Conservation (phyloP, 169 alveolate species). For the Miamiensis avidus region DNA sequence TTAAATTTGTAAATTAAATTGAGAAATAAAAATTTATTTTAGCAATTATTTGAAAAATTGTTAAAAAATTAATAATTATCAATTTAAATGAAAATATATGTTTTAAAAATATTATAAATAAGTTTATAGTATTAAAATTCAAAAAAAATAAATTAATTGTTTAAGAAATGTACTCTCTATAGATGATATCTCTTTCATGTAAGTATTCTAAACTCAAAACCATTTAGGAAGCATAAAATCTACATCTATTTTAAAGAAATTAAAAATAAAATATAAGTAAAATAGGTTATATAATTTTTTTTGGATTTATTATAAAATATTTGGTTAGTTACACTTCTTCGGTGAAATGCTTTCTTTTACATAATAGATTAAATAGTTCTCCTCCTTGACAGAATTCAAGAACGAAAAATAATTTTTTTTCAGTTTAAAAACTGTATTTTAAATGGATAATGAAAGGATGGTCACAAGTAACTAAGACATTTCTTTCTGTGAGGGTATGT, state of each 20-base stretch:
- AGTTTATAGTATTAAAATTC: too few species aligned
- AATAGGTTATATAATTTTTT: too few species aligned
- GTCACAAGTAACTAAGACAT: slow-evolving; percentile 55
- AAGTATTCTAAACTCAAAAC: slow-evolving; percentile 75
- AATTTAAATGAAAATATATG: too few species aligned
- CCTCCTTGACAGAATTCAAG: slow-evolving; percentile 87
- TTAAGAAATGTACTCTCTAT: slow-evolving; percentile 40
- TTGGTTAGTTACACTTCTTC: slow-evolving; percentile 33
- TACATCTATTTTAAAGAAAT: slow-evolving; percentile 36
- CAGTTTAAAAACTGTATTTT: slow-evolving; percentile 73
- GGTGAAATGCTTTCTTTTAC: slow-evolving; percentile 41
- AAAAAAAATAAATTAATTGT: not conserved
- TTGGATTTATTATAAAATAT: too few species aligned
- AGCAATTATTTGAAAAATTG: too few species aligned
- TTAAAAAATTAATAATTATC: too few species aligned
- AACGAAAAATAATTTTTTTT: slow-evolving; percentile 72
- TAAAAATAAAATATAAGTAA: not conserved
- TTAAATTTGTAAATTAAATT: too few species aligned
- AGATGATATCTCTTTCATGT: slow-evolving; percentile 58
- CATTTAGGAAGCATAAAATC: slow-evolving; percentile 77
- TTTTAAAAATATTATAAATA: too few species aligned
- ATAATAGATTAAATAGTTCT: slow-evolving; percentile 61
- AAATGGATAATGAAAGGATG: slow-evolving; percentile 82
- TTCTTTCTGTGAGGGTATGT: slow-evolving; percentile 66
- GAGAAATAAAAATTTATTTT: too few species aligned